Conservation (phyloP, 179 eudicot species). For the Gypsophila paniculata region DNA sequence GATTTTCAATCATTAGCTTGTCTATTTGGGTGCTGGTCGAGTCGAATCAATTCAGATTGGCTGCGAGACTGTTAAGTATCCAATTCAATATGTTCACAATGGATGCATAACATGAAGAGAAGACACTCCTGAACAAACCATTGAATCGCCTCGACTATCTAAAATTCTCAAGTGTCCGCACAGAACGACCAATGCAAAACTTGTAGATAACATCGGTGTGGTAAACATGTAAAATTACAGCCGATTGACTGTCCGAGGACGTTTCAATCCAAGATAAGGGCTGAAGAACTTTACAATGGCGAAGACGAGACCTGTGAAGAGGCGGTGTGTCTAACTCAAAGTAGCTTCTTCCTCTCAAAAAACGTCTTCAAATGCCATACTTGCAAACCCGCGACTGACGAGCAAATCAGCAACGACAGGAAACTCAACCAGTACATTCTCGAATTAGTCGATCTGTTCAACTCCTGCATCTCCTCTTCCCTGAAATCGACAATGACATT, state of each 20-base stretch:
- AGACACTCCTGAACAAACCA: background rate
- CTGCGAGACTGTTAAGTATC: too few relatives aligned
- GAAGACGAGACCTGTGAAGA: constrained; percentile 6
- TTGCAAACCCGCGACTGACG: constrained; percentile 67
- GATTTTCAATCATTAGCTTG: too few relatives aligned
- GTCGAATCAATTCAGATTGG: too few relatives aligned
- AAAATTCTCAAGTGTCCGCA: background rate
- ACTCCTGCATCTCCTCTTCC: constrained; percentile 81
- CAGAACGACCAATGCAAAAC: too few relatives aligned
- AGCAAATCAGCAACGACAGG: constrained; percentile 57
- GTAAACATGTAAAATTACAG: constrained; percentile 10
- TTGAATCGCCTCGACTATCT: background rate
- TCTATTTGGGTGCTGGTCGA: too few relatives aligned
- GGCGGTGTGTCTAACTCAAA: constrained; percentile 31
- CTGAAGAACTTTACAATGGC: constrained; percentile 21
- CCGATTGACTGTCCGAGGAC: background rate
- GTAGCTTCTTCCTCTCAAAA: constrained; percentile 82
- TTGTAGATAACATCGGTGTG: background rate
- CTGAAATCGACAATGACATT: constrained; percentile 33
- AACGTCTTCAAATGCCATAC: constrained; percentile 71
- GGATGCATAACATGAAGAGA: background rate
- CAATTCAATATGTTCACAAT: too few relatives aligned
- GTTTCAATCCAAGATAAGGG: constrained; percentile 10
- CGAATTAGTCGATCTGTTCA: constrained; percentile 60
- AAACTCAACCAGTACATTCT: constrained; percentile 78